Percentiles rank a stretch among this genome's conserved stretches.
These are phyloP conservation scores for Athelia psychrophila DNA, from an alignment of 1,284 basidiomycete genomes.

Conservation along the genomic window DNA sequence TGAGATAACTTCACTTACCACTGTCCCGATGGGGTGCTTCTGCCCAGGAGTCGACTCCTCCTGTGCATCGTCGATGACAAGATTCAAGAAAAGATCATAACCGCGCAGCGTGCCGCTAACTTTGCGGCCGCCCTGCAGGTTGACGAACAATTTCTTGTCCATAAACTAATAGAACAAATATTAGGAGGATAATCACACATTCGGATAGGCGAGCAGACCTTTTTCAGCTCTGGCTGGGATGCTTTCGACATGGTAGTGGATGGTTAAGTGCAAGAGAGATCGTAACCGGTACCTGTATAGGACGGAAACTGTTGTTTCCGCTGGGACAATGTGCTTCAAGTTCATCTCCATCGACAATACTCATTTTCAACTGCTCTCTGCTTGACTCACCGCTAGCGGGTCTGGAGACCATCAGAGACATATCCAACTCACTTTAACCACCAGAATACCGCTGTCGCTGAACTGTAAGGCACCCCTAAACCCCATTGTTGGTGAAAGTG, in stretches of 20 bases:
- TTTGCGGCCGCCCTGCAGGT: slow-evolving; percentile 95
- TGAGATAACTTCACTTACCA: slow-evolving; percentile 54
- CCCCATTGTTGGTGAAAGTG: too few species aligned
- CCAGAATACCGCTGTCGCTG: too few species aligned
- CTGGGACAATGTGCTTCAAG: not conserved
- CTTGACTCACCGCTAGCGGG: too few species aligned
- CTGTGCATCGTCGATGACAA: slow-evolving; percentile 93
- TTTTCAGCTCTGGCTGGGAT: slow-evolving; percentile 92
- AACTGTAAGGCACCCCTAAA: too few species aligned
- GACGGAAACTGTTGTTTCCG: too few species aligned
- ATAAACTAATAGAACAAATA: slow-evolving; percentile 70
- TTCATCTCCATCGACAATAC: slow-evolving; percentile 3
- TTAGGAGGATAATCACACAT: slow-evolving; percentile 4
- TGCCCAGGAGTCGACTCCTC: slow-evolving; percentile 92
- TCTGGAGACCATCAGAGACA: too few species aligned
- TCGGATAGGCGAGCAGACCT: slow-evolving; percentile 44
- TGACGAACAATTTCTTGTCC: slow-evolving; percentile 96
- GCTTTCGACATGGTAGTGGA: slow-evolving; percentile 77
- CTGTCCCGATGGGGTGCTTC: slow-evolving; percentile 86
- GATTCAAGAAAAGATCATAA: slow-evolving; percentile 98
- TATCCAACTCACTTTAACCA: too few species aligned
- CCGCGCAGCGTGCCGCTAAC: slow-evolving; percentile 95
- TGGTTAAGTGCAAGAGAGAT: not conserved
- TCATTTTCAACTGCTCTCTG: too few species aligned
- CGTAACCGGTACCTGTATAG: not conserved